phyloP scores from a whole-genome alignment of 257 asterid species.

The Nicotiana otophora region DNA sequence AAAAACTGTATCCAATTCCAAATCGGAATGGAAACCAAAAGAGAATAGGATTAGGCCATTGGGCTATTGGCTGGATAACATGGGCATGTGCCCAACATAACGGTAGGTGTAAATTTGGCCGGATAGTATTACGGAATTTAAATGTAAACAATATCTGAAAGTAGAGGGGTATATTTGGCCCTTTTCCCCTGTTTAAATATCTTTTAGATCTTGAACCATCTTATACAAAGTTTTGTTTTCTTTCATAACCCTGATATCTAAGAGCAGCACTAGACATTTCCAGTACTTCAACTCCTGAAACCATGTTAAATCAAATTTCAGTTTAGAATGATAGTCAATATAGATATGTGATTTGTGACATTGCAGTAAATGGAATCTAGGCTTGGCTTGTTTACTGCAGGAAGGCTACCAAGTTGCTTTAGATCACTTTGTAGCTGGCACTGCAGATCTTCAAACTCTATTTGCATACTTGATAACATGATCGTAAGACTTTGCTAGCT shows the following conservation, averaged over 20 bases:
- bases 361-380: background rate
- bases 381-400: background rate
- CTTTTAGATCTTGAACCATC: slow-evolving; percentile 90
- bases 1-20: no score
- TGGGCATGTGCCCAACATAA: no score
- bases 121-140: no score
- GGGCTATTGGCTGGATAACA: no score
- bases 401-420: slow-evolving; percentile 53
- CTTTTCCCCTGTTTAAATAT: slow-evolving; percentile 16
- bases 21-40: no score
- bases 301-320: slow-evolving; percentile 14
- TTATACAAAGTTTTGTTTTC: slow-evolving; percentile 76
- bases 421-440: slow-evolving; percentile 63
- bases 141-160: no score
- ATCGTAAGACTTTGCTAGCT: slow-evolving; percentile 56
- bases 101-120: no score
- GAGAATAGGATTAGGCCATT: no score
- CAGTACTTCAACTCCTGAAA: slow-evolving; percentile 63
- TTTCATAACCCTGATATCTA: slow-evolving; percentile 69
- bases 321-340: background rate
- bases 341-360: background rate
- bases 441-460: slow-evolving; percentile 59
- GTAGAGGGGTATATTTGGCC: no score
- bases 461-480: slow-evolving; percentile 48
- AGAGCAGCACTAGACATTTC: slow-evolving; percentile 77